These are phyloP conservation scores for Wilhelminamyces savonicus DNA, from an alignment of 805 yeast genomes.

Conservation along the genomic window DNA sequence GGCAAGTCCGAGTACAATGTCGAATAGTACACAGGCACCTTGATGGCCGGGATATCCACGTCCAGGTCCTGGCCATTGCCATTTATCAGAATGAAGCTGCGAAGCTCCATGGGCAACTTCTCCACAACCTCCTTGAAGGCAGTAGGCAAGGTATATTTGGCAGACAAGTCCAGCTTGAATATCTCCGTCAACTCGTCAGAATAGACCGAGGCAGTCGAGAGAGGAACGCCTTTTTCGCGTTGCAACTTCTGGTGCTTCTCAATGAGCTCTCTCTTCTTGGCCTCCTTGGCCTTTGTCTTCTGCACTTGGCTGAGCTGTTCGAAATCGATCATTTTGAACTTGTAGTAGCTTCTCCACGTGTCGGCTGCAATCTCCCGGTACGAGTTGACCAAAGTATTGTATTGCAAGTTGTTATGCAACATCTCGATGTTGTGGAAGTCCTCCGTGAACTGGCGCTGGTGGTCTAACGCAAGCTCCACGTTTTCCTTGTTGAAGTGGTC, in stretches of 20 bases:
- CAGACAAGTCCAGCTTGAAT: slow-evolving; percentile 8
- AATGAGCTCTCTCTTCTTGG: slow-evolving; percentile 8
- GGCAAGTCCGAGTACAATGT: slow-evolving; percentile 22
- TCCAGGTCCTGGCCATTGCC: too few relatives aligned
- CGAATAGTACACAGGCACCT: slow-evolving; percentile 29
- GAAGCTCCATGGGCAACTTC: slow-evolving; percentile 27
- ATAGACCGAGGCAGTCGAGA: too few relatives aligned
- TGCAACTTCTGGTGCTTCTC: slow-evolving; percentile 10
- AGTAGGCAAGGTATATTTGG: slow-evolving; percentile 28
- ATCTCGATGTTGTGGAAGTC: slow-evolving; percentile 36
- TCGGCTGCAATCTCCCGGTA: slow-evolving; percentile 33
- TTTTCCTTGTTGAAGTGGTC: slow-evolving; percentile 25
- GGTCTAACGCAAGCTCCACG: slow-evolving; percentile 21
- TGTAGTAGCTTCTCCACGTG: slow-evolving; percentile 34
- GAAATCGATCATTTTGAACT: slow-evolving; percentile 32
- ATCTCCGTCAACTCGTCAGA: slow-evolving; percentile 9
- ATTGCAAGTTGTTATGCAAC: slow-evolving; percentile 37
- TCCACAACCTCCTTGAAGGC: slow-evolving; percentile 25
- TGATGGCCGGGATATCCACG: slow-evolving; percentile 14
- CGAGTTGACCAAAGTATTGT: slow-evolving; percentile 32
- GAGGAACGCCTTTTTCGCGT: too few relatives aligned
- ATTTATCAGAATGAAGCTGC: too few relatives aligned
- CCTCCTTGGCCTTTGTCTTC: slow-evolving; percentile 9
- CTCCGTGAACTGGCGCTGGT: slow-evolving; percentile 25
- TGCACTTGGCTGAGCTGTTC: slow-evolving; percentile 23